Base-by-base conservation (phyloP, 257 asterid species). In the Lavandula angustifolia region DNA sequence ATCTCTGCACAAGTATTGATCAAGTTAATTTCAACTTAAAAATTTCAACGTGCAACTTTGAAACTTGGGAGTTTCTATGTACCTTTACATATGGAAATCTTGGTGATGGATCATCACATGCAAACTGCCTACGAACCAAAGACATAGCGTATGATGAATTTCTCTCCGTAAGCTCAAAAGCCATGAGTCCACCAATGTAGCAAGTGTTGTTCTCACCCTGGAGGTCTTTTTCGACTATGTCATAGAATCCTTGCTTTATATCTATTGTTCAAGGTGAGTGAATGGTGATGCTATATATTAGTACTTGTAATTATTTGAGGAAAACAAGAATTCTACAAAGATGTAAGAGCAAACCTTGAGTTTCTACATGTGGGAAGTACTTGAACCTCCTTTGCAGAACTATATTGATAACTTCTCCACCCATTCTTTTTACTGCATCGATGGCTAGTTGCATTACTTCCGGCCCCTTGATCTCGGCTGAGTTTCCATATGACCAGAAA, bases 111-210 rank as follows among this genome's bases (percentile, higher is more conserved):
- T 75, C 87, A 46, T 83, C 77, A 64, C 66, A 65, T 7, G 81
- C 87, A 14, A 88, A 86, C 76, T 84, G 95, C 67, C 71, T 84
- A 42, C 79, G 43, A 49, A 82, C 73, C 74, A 88, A 79, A 44
- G 82, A 75, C 78, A 84, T 84, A 7, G 96, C 75, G 18, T 88
- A 88, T 18, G 95, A 64, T 42, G 96, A 88, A 63, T 88, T 88
- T 66, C 96, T 84, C 75, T 88, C 96, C 0, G 96, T 88, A n/a
- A 88, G 85, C 79, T 88, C 96, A 81, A 88, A 88, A 11, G 96
- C 96, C 92, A 84, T 71, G 49, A 88, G 86, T 12, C 96, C 96
- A 17, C 96, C 95, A n/a, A 84, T 66, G 58, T 84, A 88, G 74
- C 84, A 88, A 64, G 92, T 86, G 75, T 86, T 88, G 47, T 78